Percentiles rank a stretch among this genome's conserved stretches.
Evolutionary conservation across 169 alveolate genomes (phyloP).

Genomic region (Eimeria falciformis): DNA sequence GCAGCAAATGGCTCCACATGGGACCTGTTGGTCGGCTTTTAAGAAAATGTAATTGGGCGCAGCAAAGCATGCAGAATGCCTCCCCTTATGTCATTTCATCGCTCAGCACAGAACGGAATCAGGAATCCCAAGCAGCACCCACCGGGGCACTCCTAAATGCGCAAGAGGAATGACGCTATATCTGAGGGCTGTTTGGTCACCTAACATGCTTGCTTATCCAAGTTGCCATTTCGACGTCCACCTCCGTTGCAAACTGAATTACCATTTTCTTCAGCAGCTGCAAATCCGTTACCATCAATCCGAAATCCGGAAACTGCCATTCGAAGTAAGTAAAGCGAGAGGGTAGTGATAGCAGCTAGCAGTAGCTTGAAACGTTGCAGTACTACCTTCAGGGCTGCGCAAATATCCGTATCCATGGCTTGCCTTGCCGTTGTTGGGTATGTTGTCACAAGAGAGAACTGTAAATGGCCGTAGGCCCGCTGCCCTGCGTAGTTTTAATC

Average conservation of each 20-base stretch:
- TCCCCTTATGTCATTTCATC: not conserved
- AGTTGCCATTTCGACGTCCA: not conserved
- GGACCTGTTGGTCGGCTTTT: no score
- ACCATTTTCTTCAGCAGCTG: not conserved
- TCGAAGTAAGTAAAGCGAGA: no score
- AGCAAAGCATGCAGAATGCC: not conserved
- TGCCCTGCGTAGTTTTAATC: not conserved
- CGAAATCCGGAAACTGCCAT: no score
- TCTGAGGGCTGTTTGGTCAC: no score
- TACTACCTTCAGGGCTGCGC: no score
- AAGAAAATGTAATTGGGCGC: not conserved
- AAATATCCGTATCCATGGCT: no score
- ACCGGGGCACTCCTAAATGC: no score
- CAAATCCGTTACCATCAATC: no score
- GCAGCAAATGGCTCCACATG: no score
- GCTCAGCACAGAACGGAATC: not conserved
- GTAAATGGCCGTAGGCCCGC: not conserved
- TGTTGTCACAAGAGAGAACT: constrained; percentile 9
- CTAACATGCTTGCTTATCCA: not conserved
- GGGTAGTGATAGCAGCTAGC: no score
- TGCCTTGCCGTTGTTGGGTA: constrained; percentile 17
- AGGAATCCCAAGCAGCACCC: no score
- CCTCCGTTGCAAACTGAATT: not conserved
- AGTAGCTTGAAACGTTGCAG: no score
- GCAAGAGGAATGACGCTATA: not conserved